These are phyloP conservation scores for Trichoderma gamsii DNA, from an alignment of 495 filamentous ascomycete genomes.

Conservation along the genomic window DNA sequence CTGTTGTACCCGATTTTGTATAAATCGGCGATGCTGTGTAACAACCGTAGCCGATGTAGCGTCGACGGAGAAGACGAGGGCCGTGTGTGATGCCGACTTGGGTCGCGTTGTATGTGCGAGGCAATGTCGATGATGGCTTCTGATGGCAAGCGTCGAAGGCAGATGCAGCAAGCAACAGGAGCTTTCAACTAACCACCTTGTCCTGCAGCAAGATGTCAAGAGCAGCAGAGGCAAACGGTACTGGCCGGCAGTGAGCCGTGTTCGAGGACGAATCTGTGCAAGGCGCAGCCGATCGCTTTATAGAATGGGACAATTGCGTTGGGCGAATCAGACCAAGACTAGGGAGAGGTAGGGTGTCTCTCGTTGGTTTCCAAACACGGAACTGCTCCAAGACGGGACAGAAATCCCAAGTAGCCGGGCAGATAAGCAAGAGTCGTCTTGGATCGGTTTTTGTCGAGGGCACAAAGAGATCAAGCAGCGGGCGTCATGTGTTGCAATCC, in stretches of 20 bases:
- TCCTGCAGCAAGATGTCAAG: background rate
- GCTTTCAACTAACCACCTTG: background rate
- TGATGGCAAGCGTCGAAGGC: background rate
- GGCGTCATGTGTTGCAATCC: background rate
- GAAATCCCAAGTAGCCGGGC: background rate
- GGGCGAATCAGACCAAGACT: background rate
- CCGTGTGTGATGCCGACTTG: background rate
- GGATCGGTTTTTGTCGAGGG: background rate
- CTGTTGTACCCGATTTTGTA: background rate
- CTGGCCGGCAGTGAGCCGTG: background rate
- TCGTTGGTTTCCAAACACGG: background rate
- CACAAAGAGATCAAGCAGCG: background rate
- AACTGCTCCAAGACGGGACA: background rate
- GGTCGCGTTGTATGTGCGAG: background rate
- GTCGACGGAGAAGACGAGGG: background rate
- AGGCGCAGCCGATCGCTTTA: background rate
- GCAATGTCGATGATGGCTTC: background rate
- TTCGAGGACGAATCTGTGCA: background rate
- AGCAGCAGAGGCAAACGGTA: background rate
- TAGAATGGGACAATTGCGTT: background rate
- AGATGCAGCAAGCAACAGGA: background rate
- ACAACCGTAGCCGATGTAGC: background rate
- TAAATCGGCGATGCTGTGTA: slow-evolving; percentile 3
- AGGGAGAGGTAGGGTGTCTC: background rate
- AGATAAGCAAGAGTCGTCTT: background rate